Conservation (phyloP, 2,329 filamentous ascomycete species). For the Geosmithia putterillii region DNA sequence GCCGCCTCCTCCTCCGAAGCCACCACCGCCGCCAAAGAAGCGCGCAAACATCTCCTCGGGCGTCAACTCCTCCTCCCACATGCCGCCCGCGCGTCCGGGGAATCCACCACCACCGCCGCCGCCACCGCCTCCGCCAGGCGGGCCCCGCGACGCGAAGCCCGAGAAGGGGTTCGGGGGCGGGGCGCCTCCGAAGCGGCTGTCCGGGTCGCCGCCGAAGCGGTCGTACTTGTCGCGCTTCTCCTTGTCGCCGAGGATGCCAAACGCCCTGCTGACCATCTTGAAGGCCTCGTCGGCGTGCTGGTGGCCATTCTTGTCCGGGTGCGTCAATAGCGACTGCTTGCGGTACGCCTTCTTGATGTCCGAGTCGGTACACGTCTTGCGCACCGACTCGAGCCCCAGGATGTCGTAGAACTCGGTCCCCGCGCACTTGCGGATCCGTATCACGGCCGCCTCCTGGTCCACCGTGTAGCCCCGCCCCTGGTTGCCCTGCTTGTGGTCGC, state of each 20-base stretch:
- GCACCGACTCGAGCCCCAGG: conserved; percentile 55
- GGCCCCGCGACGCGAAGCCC: conserved; percentile 34
- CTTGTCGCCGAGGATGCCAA: conserved; percentile 82
- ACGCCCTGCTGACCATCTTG: conserved; percentile 92
- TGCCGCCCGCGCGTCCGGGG: conserved; percentile 41
- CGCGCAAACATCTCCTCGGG: conserved; percentile 95
- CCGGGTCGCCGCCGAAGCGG: conserved; percentile 81
- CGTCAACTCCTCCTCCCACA: conserved; percentile 86
- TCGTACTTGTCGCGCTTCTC: conserved; percentile 76
- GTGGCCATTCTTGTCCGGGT: conserved; percentile 98
- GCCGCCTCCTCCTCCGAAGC: conserved; percentile 45
- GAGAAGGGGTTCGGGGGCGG: conserved; percentile 51
- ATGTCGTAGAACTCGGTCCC: conserved; percentile 95
- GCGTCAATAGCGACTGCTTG: conserved; percentile 85
- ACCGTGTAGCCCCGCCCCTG: conserved; percentile 68
- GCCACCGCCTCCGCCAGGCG: neutral
- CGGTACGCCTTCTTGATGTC: conserved; percentile 98
- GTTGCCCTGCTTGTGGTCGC: conserved; percentile 66
- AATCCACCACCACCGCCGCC: conserved; percentile 23
- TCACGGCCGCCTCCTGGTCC: conserved; percentile 84
- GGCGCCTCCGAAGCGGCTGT: conserved; percentile 65
- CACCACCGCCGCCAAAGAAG: conserved; percentile 79
- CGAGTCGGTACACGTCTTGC: conserved; percentile 55
- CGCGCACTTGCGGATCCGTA: conserved; percentile 74
- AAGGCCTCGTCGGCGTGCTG: conserved; percentile 94